Evolutionary conservation across 1,284 basidiomycete genomes (phyloP).

Genomic region (Cutaneotrichosporon curvatum): DNA sequence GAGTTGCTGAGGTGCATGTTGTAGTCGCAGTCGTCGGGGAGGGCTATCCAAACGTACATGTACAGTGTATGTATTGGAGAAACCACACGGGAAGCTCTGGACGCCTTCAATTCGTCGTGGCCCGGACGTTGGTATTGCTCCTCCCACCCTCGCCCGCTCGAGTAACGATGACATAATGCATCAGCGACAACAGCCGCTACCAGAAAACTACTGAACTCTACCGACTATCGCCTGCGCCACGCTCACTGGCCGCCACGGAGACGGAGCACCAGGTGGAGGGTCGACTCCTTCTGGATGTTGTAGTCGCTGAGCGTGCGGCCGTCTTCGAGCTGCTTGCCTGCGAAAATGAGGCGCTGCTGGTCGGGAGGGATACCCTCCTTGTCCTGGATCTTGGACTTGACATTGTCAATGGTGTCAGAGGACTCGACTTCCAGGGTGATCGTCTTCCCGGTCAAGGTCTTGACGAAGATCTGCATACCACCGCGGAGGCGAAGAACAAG

Average conservation of each 20-base stretch:
- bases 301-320: conserved; percentile 90
- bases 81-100: too few species aligned
- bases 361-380: conserved; percentile 76
- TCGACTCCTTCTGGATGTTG: conserved; percentile 50
- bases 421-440: conserved; percentile 56
- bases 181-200: too few species aligned
- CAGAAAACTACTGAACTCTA: too few species aligned
- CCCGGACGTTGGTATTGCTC: too few species aligned
- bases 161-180: too few species aligned
- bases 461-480: conserved; percentile 70
- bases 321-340: conserved; percentile 94
- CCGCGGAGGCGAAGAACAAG: conserved; percentile 79
- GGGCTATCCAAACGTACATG: too few species aligned
- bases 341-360: conserved; percentile 90
- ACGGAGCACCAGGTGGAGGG: conserved; percentile 48
- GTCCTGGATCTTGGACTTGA: conserved; percentile 55
- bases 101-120: too few species aligned
- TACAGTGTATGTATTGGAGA: too few species aligned
- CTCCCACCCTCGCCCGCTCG: too few species aligned
- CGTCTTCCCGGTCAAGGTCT: conserved; percentile 55
- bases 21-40: conserved; percentile 45
- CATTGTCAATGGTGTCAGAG: conserved; percentile 57
- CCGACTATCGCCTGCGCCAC: too few species aligned
- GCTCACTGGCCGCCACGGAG: conserved; percentile 33
- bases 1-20: conserved; percentile 46